Base-by-base conservation (phyloP, 1,139 yeast genomes). In the Blastobotrys capitulatus region DNA sequence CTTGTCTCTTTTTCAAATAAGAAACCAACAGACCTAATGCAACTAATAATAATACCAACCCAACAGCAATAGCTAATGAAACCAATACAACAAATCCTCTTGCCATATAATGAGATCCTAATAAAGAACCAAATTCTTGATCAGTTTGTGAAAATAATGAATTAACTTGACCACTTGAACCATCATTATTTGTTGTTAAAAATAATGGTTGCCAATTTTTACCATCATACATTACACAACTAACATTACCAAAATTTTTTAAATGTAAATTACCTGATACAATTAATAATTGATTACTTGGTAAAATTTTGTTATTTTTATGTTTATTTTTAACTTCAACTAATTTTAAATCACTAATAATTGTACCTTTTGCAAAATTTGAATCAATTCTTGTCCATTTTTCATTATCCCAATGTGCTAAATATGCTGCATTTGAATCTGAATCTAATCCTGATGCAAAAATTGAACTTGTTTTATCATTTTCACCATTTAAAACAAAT, bases 1-100 rank as follows among this genome's bases (percentile, higher is more conserved):
- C 64, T 58, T 71, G 63, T 69, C 74, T 71, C 70, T 63, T 77
- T 44, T 76, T 72, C 44, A 73, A 71, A 62, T 73, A 73, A 51
- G 76, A 73, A 4, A 83, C 76, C 4, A 80, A 64, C 13, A 84
- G 72, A 52, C 86, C 89, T 40, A 80, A 64, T 26, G 80, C 69
- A 26, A 92, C 85, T 47, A 90, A 65, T 1, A 86, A 63, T 10
- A 83, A 72, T 43, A 90, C 79, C 1, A 96, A 80, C 1, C 92
- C 96, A 38, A 92, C 66, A 0, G 97, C 90, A 61, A 92, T 78
- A 0, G 97, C 97, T 51, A 89, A 75, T 0, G 96, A 84, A 36
- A 92, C 80, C 31, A 96, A 83, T 7, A 89, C 95, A 18, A 90
- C 89, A 63, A 82, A 87, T 1, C 97, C 97, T 19, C 76, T 61